Base-by-base conservation (phyloP, 805 yeast genomes). In the Peterozyma xylosa region DNA sequence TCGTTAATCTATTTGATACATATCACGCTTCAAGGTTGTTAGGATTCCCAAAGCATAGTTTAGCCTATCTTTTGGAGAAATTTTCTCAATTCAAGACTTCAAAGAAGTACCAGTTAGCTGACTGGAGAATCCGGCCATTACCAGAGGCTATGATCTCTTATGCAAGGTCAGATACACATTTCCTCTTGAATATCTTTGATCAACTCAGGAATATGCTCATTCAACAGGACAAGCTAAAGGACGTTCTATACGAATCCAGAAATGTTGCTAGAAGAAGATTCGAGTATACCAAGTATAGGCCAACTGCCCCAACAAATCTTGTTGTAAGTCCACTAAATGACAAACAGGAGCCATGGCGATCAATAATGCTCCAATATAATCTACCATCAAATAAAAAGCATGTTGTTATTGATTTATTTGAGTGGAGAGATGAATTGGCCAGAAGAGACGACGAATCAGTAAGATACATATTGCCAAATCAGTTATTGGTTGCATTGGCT, bases 91-190 rank as follows among this genome's bases (percentile, higher is more conserved):
- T 93, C 62, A 80, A 78, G 50, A 89, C 99, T 0, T 86, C 96
- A 11, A 93, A 93, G 56, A 86, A 90, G 64, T 93, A 90, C 64
- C 99, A 93, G 64, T 66, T 90, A 48, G 96, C 98, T 1, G 99
- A 93, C 62, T 93, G 99, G 99, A 76, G 99, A 58, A 64, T 82
- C 6, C 73, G 99, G 51, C 99, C 99, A 0, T 65, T 93, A 42
- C 74, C 86, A 1, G 60, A 67, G 9, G 79, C 86, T 34, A 83
- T 93, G 90, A 62, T 70, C 48, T 76, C 82, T 13, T 93, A 93
- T 60, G 99, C 99, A 0, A 74, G 96, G 50, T 85, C 96, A 0
- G 99, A 93, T 62, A 93, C 99, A 0, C 99, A 93, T 62, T 93
- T 89, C 55, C 64, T 93, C 42, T 68, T 93, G 33, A 76, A 84